Evolutionary conservation across 1,284 basidiomycete genomes (phyloP).

Genomic region (Puccinia sorghi): DNA sequence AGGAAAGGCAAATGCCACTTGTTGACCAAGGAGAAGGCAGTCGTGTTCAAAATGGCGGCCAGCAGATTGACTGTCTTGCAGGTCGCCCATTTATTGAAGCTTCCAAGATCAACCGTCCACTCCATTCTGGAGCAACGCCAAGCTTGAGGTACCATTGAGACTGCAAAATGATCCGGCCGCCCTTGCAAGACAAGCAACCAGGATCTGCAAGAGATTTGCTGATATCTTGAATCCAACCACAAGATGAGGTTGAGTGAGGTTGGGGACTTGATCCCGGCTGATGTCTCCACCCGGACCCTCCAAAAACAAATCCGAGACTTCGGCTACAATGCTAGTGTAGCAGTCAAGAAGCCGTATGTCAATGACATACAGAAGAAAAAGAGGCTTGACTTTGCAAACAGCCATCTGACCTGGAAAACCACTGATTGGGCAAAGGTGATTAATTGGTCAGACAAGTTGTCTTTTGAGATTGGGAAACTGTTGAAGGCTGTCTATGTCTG

Average conservation of each 20-base stretch:
- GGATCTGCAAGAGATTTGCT: neutral
- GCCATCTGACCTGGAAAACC: no score
- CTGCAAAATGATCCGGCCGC: neutral
- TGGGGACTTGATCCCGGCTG: neutral
- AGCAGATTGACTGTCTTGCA: neutral
- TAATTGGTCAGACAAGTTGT: conserved; percentile 12
- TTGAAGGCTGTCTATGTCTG: neutral
- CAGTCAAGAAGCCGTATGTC: conserved; percentile 8
- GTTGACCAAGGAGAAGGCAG: neutral
- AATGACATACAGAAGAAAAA: no score
- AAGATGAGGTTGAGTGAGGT: neutral
- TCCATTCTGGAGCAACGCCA: neutral
- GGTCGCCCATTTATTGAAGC: neutral
- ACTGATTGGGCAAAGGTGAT: conserved; percentile 1
- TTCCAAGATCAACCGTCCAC: neutral
- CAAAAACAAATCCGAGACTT: neutral
- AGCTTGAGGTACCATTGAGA: neutral
- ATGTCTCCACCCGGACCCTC: neutral
- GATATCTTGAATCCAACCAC: neutral
- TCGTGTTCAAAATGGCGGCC: neutral
- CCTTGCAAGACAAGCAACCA: neutral
- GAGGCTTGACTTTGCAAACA: neutral
- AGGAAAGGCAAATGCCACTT: no score
- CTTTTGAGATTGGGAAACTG: no score
- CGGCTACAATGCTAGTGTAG: neutral